Evolutionary conservation across 345 rosid genomes (phyloP), one percentile per base, ranked within the genome.

Genomic region (Boechera divaricarpa): DNA sequence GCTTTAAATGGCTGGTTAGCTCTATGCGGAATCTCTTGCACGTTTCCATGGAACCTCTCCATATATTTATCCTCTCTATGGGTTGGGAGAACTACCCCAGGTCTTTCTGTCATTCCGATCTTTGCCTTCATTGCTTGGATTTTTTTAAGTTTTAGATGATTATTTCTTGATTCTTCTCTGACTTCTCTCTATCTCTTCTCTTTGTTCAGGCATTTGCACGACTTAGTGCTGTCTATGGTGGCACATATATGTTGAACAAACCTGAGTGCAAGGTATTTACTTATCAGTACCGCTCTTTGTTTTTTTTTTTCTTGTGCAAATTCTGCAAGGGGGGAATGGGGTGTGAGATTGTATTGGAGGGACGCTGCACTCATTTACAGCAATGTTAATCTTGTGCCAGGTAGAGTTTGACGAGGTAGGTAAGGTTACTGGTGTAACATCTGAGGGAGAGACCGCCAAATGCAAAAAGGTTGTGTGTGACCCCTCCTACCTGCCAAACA

Each of bases 1-100:
- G 45, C 28, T 72, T 62, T 51, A 12, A 45, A 67, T 79, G 71
- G 77, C 70, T 72, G 41, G 52, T 63, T 73, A 95, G 96, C 93
- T 92, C 49, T 95, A 95, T 80, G 94, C 93, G 73, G 97, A 92
- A 77, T 95, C 98, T 32, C 82, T 95, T 73, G 91, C 96, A 16
- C 94, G 96, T 63, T 95, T 95, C 76, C 94, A 88, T 82, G 94
- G 94, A 79, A 91, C 87, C 76, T 92, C 98, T 57, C 99, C 98
- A 18, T 92, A 92, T 60, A 89, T 92, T 42, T 95, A 95, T 79
- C 99, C 97, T 42, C 80, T 92, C 56, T 91, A 95, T 77, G 98
- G 98, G 41, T 83, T 95, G 12, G 99, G 97, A 75, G 97, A 95
- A 79, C 75, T 95, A 65, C 97, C 98, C 39, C 97, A 91, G 98